Evolutionary conservation across 345 rosid species (phyloP), one percentile per base, ranked within the genome.

Genomic region (Camelina sativa): DNA sequence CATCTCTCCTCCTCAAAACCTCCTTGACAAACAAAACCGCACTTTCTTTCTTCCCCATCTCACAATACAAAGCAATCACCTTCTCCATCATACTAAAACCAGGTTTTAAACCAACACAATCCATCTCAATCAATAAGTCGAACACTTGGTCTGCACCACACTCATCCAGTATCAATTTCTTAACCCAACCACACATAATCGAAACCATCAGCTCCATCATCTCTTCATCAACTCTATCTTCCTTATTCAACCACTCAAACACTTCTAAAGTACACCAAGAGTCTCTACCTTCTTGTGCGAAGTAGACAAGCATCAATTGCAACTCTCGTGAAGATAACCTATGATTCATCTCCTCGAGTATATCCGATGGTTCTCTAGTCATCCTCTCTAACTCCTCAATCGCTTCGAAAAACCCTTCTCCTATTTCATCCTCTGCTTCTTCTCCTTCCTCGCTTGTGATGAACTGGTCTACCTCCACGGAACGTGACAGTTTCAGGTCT

Each of bases 261-360:
- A 93, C 97, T 80, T 93, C 98, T 5, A 93, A 92, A 0, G 97
- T 90, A 62, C 98, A 93, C 98, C 98, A 91, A 0, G 97, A 93
- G 38, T 93, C 98, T 63, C 97, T 86, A 62, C 98, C 98, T 77
- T 93, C 97, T 62, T 89, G 98, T 38, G 98, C 83, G 74, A 93
- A 93, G 80, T 93, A 93, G 8, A 93, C 98, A 11, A 93, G 74
- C 67, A 93, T 96, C 23, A 93, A 72, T 4, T 89, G 98, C 43
- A 93, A 65, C 28, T 93, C 97, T 71, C 90, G 79, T 0, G 89
- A 86, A 0, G 98, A 93, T 4, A 93, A 69, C 11, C 88, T 82
- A 44, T 93, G 91, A 44, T 91, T 93, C 98, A 91, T 93, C 67
- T 93, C 97, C 64, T 87, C 97, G 0, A 93, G 87, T 55, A 93